Base-by-base conservation (phyloP, 2,329 filamentous ascomycete species). In the Aureobasidium sp. region DNA sequence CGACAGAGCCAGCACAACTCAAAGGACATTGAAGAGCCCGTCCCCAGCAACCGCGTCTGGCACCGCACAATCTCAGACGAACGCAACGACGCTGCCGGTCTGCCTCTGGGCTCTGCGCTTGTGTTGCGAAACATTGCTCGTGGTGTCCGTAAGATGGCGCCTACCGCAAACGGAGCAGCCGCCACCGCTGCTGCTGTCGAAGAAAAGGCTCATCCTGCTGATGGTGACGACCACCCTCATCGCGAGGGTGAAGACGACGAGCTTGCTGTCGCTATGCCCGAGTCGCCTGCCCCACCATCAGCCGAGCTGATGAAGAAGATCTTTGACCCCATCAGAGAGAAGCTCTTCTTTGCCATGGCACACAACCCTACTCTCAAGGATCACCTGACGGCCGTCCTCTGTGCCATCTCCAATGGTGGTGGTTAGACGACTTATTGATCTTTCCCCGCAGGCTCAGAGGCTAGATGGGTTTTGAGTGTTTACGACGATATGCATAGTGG, bases 91-190 rank as follows among this genome's bases (percentile, higher is more conserved):
- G 87, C 89, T 2, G 87, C 87, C 0, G 90, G 90, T 5, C 86
- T 93, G 39, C 88, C 90, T n/a, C 79, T 93, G 7, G 89, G 87
- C 61, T 87, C 88, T 2, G 86, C 88, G 15, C 79, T 93, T 31
- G 88, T 94, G 39, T 80, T 94, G 49, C 84, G 90, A 34, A 94
- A 94, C 71, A 84, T 94, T 64, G 89, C 89, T 14, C 74, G 78
- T 27, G 73, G 75, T 62, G 69, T 77, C 27, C 72, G 70, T 22
- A 77, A 75, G 61, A 2, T 70, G 70, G 71, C 0, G 64, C 42
- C 49, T 12, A 41, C 17, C 22, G 31, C 22, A 1, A 57, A 47
- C 47, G 37, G 42, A 55, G 48, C 27, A 67, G 68, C 15, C 68
- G 71, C 22, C 64, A 44, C 51, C n/a, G n/a, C 47, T 37, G 42